Percentiles rank a stretch among this genome's conserved stretches.
Conservation (phyloP, 2,329 filamentous ascomycete genomes). For the Teratosphaeria epicoccoides region DNA sequence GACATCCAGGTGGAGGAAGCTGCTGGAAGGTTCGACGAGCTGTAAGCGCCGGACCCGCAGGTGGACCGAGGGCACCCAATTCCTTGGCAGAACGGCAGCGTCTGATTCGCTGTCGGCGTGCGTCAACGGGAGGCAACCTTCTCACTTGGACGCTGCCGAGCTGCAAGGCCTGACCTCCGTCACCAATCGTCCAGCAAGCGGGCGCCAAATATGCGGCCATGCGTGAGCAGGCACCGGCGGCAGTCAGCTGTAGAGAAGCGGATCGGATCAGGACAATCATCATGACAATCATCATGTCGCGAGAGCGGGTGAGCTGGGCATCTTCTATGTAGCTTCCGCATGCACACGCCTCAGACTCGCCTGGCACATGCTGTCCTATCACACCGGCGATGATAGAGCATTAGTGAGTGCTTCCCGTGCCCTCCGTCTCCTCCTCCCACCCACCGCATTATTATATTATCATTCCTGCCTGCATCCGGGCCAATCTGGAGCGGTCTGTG, state of each 20-base stretch:
- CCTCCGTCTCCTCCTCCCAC: conserved; percentile 1
- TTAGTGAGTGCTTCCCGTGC: conserved; percentile 3
- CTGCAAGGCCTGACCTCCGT: neutral
- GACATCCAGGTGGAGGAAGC: neutral
- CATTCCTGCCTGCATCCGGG: neutral
- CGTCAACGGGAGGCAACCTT: neutral
- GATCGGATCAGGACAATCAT: neutral
- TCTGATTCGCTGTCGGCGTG: neutral
- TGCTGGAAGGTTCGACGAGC: neutral
- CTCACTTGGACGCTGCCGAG: neutral
- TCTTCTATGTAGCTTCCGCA: neutral
- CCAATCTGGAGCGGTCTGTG: conserved; percentile 13
- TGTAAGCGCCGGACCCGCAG: neutral
- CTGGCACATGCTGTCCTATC: conserved; percentile 5
- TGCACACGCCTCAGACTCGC: neutral
- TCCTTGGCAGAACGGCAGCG: neutral
- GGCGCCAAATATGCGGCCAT: neutral
- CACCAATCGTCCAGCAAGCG: neutral
- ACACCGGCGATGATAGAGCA: conserved; percentile 3
- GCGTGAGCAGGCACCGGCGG: neutral
- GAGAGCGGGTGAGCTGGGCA: too few species aligned
- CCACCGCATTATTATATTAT: neutral
- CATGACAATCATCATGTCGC: too few species aligned
- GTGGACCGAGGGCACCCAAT: too few species aligned
- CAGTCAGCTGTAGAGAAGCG: neutral